Evolutionary conservation across 2,329 filamentous ascomycete species (phyloP).

Genomic region (Zymoseptoria crescenta): DNA sequence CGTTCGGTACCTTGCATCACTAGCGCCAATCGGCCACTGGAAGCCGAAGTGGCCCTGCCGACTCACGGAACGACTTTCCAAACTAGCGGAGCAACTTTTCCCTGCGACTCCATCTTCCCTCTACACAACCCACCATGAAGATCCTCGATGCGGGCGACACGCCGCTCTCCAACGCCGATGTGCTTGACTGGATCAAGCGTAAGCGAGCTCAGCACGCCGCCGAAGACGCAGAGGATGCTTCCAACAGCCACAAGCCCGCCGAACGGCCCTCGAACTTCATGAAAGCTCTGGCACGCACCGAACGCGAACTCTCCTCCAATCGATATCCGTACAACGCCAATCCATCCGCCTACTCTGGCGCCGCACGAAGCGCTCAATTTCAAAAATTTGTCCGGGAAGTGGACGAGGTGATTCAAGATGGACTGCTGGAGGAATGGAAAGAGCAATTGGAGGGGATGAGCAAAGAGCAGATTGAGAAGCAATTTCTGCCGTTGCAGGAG

Average conservation of each 20-base stretch:
- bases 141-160: conserved; percentile 31
- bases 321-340: conserved; percentile 26
- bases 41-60: background rate
- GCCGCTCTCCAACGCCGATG: conserved; percentile 29
- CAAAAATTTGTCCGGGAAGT: conserved; percentile 18
- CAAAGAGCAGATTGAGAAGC: conserved; percentile 19
- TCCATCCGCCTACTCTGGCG: conserved; percentile 21
- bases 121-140: conserved; percentile 18
- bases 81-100: background rate
- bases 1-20: background rate
- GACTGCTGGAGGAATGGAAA: conserved; percentile 23
- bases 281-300: conserved; percentile 23
- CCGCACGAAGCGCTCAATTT: conserved; percentile 16
- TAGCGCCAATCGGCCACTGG: background rate
- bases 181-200: conserved; percentile 26
- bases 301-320: conserved; percentile 23
- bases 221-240: conserved; percentile 25
- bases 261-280: conserved; percentile 27
- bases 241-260: conserved; percentile 14
- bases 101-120: background rate
- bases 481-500: conserved; percentile 25
- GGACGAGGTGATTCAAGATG: conserved; percentile 19
- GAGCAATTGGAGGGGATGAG: conserved; percentile 17
- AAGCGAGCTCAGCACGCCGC: conserved; percentile 26
- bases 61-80: background rate